phyloP scores from a whole-genome alignment of 2,329 filamentous ascomycete genomes.

The Cladophialophora chaetospira region DNA sequence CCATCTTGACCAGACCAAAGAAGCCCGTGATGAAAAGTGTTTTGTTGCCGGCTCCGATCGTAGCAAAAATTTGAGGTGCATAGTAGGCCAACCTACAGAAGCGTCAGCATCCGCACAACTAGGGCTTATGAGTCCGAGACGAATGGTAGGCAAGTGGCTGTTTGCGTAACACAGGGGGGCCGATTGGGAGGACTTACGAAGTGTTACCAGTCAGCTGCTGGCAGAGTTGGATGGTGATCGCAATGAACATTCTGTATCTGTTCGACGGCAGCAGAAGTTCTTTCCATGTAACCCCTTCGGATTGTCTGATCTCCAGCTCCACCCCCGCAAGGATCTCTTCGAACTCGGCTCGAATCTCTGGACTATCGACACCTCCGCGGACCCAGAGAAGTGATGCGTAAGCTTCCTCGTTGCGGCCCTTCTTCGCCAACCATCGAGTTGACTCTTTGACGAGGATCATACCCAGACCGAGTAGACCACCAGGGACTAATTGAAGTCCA shows the following conservation, averaged over 20 bases:
- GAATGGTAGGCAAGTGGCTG: too few relatives aligned
- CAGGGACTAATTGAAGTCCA: conserved; percentile 54
- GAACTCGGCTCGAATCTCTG: conserved; percentile 40
- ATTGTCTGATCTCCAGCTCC: conserved; percentile 49
- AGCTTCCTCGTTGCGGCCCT: conserved; percentile 50
- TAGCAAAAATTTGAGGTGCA: conserved; percentile 55
- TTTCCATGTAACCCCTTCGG: conserved; percentile 50
- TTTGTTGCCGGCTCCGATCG: conserved; percentile 52
- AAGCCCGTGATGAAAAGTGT: conserved; percentile 55
- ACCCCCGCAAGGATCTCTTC: conserved; percentile 48
- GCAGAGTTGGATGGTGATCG: conserved; percentile 54
- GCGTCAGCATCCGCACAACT: too few relatives aligned
- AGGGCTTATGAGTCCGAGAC: too few relatives aligned
- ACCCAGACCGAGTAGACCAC: conserved; percentile 50
- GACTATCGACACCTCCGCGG: conserved; percentile 48
- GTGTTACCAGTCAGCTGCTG: conserved; percentile 45
- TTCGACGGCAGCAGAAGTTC: conserved; percentile 52
- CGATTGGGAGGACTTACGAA: too few relatives aligned
- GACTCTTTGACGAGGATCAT: conserved; percentile 55
- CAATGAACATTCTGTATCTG: conserved; percentile 51
- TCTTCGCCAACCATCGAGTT: conserved; percentile 51
- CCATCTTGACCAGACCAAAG: conserved; percentile 56
- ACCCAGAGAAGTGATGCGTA: conserved; percentile 55
- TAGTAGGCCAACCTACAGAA: conserved; percentile 55
- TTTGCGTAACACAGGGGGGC: too few relatives aligned